A percentile compares a stretch with the other conserved stretches of the same genome.
phyloP scores from a whole-genome alignment of 768 basidiomycete species.

The Boletus sp. region DNA sequence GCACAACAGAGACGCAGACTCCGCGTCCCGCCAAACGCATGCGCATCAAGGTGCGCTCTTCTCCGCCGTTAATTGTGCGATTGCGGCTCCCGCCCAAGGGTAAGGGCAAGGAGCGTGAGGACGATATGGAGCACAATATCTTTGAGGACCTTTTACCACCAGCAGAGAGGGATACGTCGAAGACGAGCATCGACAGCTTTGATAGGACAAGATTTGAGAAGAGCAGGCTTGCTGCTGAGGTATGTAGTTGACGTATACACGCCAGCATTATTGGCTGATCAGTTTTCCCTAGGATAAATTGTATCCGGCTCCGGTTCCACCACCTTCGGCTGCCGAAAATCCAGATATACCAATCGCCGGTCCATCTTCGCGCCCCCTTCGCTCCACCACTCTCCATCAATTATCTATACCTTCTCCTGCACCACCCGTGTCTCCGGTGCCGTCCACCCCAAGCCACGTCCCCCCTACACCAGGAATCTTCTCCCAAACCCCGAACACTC shows the following conservation, averaged over 20 bases:
- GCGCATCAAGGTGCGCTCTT: slow-evolving; percentile 39
- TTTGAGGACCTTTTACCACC: slow-evolving; percentile 80
- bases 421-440: slow-evolving; percentile 34
- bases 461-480: slow-evolving; percentile 34
- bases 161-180: slow-evolving; percentile 68
- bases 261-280: slow-evolving; percentile 1
- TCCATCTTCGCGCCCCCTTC: slow-evolving; percentile 59
- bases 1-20: slow-evolving; percentile 18
- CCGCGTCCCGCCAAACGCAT: slow-evolving; percentile 43
- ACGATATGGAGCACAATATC: slow-evolving; percentile 55
- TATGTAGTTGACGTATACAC: slow-evolving; percentile 31
- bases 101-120: slow-evolving; percentile 68
- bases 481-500: slow-evolving; percentile 32
- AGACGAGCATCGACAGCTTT: slow-evolving; percentile 54
- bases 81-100: slow-evolving; percentile 57
- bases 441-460: slow-evolving; percentile 35
- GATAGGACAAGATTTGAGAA: slow-evolving; percentile 75
- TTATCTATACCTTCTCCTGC: slow-evolving; percentile 29
- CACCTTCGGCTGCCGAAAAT: slow-evolving; percentile 29
- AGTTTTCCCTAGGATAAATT: slow-evolving; percentile 43
- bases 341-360: slow-evolving; percentile 44
- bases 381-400: slow-evolving; percentile 49
- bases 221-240: slow-evolving; percentile 72
- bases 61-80: slow-evolving; percentile 43
- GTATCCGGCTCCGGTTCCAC: slow-evolving; percentile 40